These are phyloP conservation scores for Steccherinum ochraceum DNA, from an alignment of 768 basidiomycete genomes.

Conservation along the genomic window DNA sequence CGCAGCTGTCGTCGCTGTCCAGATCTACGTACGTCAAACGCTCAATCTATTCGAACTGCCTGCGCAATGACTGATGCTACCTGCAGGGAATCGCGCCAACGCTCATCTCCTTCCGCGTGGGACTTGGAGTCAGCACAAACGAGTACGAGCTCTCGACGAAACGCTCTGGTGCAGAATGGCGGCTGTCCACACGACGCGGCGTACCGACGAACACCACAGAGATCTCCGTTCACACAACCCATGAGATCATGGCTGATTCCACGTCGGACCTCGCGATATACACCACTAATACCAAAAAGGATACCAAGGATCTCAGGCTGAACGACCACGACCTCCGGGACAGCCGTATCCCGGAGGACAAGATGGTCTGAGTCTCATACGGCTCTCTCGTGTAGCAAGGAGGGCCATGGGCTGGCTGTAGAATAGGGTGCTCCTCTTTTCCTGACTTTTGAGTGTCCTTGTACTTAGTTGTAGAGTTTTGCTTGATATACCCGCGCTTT, in stretches of 20 bases:
- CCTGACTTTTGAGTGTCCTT: background rate
- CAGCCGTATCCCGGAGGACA: too few species aligned
- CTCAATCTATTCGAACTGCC: background rate
- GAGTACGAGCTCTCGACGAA: background rate
- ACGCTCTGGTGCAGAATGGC: background rate
- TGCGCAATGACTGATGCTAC: background rate
- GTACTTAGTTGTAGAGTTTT: too few species aligned
- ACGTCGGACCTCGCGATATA: background rate
- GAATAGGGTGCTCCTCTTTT: background rate
- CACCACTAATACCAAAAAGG: too few species aligned
- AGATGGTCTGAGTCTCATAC: background rate
- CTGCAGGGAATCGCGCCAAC: conserved; percentile 16
- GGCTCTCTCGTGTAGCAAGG: background rate
- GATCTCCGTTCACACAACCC: background rate
- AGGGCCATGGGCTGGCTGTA: background rate
- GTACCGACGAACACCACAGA: background rate
- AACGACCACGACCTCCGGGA: too few species aligned
- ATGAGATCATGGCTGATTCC: background rate
- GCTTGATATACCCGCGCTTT: too few species aligned
- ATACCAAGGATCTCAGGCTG: background rate
- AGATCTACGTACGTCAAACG: conserved; percentile 30
- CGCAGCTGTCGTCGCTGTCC: conserved; percentile 28
- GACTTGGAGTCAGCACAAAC: conserved; percentile 10
- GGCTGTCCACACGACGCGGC: background rate
- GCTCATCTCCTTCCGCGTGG: conserved; percentile 15